phyloP scores from a whole-genome alignment of 805 yeast species.

The Brettanomyces custersianus region DNA sequence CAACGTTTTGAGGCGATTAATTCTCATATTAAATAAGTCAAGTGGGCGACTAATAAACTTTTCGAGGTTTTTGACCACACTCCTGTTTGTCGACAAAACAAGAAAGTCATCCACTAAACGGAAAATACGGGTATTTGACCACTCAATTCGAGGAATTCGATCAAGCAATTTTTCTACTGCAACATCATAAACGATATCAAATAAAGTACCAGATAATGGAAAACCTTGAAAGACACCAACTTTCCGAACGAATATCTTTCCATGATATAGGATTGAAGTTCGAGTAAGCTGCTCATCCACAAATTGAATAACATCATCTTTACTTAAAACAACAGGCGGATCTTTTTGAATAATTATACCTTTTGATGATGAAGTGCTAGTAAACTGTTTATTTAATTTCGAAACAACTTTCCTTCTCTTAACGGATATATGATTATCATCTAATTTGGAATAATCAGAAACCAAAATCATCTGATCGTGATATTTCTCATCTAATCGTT shows the following conservation, averaged over 20 bases:
- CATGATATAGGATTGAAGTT: conserved; percentile 34
- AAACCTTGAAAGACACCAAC: conserved; percentile 83
- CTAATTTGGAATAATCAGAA: conserved; percentile 6
- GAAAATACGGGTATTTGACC: conserved; percentile 30
- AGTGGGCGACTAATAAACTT: conserved; percentile 28
- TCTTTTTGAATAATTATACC: conserved; percentile 7
- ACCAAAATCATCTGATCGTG: conserved; percentile 7
- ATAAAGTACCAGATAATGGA: conserved; percentile 62
- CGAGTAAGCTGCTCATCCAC: conserved; percentile 45
- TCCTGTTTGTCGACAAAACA: conserved; percentile 42
- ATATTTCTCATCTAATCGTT: conserved; percentile 12
- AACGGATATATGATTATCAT: background rate
- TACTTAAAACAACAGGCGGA: conserved; percentile 23
- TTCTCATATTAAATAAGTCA: conserved; percentile 31
- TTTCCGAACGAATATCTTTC: conserved; percentile 35
- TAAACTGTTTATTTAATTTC: background rate
- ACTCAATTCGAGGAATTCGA: background rate
- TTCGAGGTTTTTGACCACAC: conserved; percentile 23
- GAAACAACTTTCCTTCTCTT: conserved; percentile 1
- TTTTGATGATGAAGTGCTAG: background rate
- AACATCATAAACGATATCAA: conserved; percentile 63
- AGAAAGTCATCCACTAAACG: conserved; percentile 83
- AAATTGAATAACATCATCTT: conserved; percentile 35
- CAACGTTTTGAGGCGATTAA: conserved; percentile 32
- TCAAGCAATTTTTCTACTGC: conserved; percentile 33